Evolutionary conservation across 306 rosid genomes (phyloP), one percentile per base, ranked within the genome.

Genomic region (Abrus pulchellus): DNA sequence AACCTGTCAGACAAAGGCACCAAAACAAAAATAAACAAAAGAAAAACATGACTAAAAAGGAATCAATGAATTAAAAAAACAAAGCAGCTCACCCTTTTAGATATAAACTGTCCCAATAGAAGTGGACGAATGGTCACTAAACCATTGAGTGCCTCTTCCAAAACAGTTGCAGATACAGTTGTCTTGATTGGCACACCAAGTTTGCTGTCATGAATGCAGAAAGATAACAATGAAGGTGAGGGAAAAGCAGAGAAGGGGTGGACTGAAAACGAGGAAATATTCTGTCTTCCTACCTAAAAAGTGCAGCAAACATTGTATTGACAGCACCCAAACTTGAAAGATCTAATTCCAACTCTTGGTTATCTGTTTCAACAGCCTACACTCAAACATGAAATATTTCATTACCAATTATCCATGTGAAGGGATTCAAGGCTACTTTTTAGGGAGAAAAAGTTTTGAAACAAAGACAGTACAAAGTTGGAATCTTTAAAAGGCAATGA

Each of bases 141-240:
- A 76, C 97, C 97, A 71, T 90, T 89, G 82, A 92, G 97, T 61
- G 99, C 99, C 85, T 93, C 99, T 85, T 96, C 99, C 88, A 96
- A 87, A 64, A 96, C 85, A 41, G 89, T 92, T 60, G 98, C 99
- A 61, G 99, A 93, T 56, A 96, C 97, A 45, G 97, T 93, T 50
- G 99, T 96, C 88, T 93, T 96, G 72, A 96, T 96, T 53, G 99
- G 99, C 79, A 96, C 99, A 52, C 99, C 99, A 67, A 96, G 99
- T 84, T 96, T 96, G 86, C 99, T 95, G 86, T 72, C 49, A 82
- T n/a, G 30, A 59, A 62, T 33, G 61, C 69, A 77, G 65, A 54
- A 78, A 68, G 61, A n/a, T 55, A n/a, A 77, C 28, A 27, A 76
- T 83, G 30, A 48, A 69, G 52, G 32, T 20, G 12, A 62, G 36